These are phyloP conservation scores for Diaporthe aspalathi DNA, from an alignment of 2,329 filamentous ascomycete genomes.

Conservation along the genomic window DNA sequence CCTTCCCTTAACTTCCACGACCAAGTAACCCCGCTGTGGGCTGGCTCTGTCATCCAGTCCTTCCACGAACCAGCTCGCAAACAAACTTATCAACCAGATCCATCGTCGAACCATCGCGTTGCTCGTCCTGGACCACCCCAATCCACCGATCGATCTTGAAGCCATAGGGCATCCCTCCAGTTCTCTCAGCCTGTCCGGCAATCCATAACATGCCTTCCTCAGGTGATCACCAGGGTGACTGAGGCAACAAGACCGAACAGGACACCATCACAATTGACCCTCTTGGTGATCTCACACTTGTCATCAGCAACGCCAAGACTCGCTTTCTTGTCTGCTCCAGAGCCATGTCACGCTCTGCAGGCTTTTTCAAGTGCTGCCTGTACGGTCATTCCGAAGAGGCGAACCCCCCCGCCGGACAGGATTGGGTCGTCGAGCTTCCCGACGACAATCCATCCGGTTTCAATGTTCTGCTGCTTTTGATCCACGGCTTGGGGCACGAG, in stretches of 20 bases:
- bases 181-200: no score
- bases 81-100: no score
- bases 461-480: conserved; percentile 39
- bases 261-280: not conserved
- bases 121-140: not conserved
- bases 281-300: not conserved
- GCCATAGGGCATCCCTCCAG: rapidly evolving
- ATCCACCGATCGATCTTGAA: not conserved
- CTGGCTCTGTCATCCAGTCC: no score
- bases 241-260: not conserved
- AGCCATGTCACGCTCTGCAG: not conserved
- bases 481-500: conserved; percentile 43
- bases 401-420: not conserved
- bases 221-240: not conserved
- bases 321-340: conserved; percentile 24
- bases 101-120: no score
- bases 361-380: conserved; percentile 12
- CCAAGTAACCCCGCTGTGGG: no score
- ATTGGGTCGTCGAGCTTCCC: conserved; percentile 47
- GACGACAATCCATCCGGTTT: conserved; percentile 45
- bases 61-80: no score
- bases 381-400: conserved; percentile 12
- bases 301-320: not conserved
- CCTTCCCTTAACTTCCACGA: no score
- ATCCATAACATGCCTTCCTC: not conserved